These are phyloP conservation scores for Talaromyces sp. DNA, from an alignment of 2,329 filamentous ascomycete genomes.

Conservation along the genomic window DNA sequence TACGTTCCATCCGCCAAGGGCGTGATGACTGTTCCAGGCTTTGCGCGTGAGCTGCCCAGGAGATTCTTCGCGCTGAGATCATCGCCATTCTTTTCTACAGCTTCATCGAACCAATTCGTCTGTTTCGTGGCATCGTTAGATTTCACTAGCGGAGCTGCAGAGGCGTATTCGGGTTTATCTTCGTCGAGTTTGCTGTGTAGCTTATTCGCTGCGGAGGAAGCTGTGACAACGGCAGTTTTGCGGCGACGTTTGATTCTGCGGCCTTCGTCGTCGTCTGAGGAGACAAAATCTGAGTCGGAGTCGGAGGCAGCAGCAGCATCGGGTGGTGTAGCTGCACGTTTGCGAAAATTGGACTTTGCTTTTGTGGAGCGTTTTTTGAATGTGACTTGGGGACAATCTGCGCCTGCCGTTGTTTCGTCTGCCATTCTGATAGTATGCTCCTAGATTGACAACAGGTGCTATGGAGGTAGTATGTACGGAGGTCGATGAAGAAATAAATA, in stretches of 20 bases:
- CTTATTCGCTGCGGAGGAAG: slow-evolving; percentile 51
- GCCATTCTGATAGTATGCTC: slow-evolving; percentile 24
- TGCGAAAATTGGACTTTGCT: slow-evolving; percentile 72
- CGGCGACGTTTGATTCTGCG: slow-evolving; percentile 74
- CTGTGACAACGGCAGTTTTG: slow-evolving; percentile 65
- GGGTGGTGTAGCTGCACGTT: slow-evolving; percentile 75
- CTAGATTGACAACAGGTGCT: neutral
- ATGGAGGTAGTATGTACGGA: neutral
- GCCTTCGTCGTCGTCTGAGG: slow-evolving; percentile 74
- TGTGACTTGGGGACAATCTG: slow-evolving; percentile 33
- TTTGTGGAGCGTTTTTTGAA: slow-evolving; percentile 87
- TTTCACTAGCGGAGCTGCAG: slow-evolving; percentile 58
- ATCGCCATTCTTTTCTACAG: slow-evolving; percentile 32
- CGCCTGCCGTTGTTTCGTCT: slow-evolving; percentile 25
- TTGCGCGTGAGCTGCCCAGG: slow-evolving; percentile 30
- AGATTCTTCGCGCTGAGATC: slow-evolving; percentile 51
- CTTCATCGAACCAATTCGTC: slow-evolving; percentile 84
- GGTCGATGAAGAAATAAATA: neutral
- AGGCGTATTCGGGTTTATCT: slow-evolving; percentile 60
- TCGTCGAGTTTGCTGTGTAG: slow-evolving; percentile 41
- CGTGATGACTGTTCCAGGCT: slow-evolving; percentile 19
- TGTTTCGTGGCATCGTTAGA: slow-evolving; percentile 87
- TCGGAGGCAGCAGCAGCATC: slow-evolving; percentile 52
- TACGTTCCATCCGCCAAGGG: slow-evolving; percentile 63
- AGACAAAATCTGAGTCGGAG: slow-evolving; percentile 58